These are phyloP conservation scores for Colletotrichum salicis DNA, from an alignment of 2,329 filamentous ascomycete species.

Conservation along the genomic window DNA sequence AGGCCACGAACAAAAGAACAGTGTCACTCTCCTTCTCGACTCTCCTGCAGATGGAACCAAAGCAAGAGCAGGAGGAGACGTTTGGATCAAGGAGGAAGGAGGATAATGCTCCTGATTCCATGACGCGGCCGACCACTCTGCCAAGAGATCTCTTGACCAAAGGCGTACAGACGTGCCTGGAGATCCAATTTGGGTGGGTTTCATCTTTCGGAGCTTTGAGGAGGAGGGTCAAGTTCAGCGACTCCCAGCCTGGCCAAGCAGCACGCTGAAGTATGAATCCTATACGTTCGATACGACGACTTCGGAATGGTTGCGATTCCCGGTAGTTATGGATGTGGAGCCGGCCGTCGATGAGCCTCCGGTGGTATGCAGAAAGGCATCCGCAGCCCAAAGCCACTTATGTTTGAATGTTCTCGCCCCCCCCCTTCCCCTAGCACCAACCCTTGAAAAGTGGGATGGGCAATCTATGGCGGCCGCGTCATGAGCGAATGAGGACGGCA, in stretches of 20 bases:
- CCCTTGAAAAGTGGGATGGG: constrained; percentile 12
- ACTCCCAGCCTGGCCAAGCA: neutral
- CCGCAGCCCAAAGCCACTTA: neutral
- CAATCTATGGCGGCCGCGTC: constrained; percentile 13
- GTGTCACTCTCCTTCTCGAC: neutral
- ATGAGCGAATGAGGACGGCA: constrained; percentile 13
- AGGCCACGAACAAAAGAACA: neutral
- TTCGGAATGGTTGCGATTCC: neutral
- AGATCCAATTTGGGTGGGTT: constrained; percentile 22
- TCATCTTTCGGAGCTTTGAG: constrained; percentile 13
- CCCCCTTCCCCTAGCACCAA: neutral
- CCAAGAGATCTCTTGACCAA: constrained; percentile 17
- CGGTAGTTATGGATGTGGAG: constrained; percentile 17
- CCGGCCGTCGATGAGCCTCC: constrained; percentile 7
- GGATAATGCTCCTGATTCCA: neutral
- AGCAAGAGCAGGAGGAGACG: neutral
- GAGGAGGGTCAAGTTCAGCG: neutral
- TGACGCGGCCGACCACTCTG: constrained; percentile 17
- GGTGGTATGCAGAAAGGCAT: neutral
- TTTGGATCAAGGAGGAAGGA: constrained; percentile 1
- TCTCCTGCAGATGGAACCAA: neutral
- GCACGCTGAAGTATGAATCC: neutral
- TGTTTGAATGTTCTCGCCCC: constrained; percentile 13
- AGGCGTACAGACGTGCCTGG: constrained; percentile 4
- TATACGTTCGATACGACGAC: neutral